phyloP scores from a whole-genome alignment of 305 asterid genomes.

The Solanum aculeatissimum region DNA sequence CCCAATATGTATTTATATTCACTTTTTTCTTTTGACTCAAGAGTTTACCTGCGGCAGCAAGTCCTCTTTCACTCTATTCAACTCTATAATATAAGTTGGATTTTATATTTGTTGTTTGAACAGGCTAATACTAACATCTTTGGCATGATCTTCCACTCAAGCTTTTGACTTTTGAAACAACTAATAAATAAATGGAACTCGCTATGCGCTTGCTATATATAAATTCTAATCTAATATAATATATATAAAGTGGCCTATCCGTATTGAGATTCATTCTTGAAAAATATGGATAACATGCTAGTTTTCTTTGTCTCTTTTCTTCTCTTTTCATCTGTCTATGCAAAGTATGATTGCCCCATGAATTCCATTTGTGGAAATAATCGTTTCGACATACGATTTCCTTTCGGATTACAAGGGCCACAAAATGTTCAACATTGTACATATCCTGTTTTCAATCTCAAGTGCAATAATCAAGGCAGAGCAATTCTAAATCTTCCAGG shows the following conservation, averaged over 20 bases:
- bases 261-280: not conserved
- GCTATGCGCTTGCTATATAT: not conserved
- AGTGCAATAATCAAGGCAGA: slow-evolving; percentile 4
- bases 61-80: not conserved
- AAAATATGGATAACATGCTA: slow-evolving; percentile 28
- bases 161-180: not conserved
- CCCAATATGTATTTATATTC: not conserved
- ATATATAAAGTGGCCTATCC: not conserved
- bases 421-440: slow-evolving; percentile 21
- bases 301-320: slow-evolving; percentile 10
- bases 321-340: slow-evolving; percentile 15
- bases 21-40: not conserved
- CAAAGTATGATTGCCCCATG: slow-evolving; percentile 16
- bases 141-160: not conserved
- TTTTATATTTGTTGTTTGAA: not conserved
- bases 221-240: not conserved
- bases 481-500: slow-evolving; percentile 11
- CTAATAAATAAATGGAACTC: not conserved
- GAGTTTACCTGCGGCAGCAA: not conserved
- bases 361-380: slow-evolving; percentile 19
- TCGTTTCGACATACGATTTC: slow-evolving; percentile 32
- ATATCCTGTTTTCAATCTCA: slow-evolving; percentile 43
- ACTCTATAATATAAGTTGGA: not conserved
- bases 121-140: not conserved
- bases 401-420: slow-evolving; percentile 25